Evolutionary conservation across 108 stramenopile genomes (phyloP).

Genomic region (Cyclostephanos invisitatus): DNA sequence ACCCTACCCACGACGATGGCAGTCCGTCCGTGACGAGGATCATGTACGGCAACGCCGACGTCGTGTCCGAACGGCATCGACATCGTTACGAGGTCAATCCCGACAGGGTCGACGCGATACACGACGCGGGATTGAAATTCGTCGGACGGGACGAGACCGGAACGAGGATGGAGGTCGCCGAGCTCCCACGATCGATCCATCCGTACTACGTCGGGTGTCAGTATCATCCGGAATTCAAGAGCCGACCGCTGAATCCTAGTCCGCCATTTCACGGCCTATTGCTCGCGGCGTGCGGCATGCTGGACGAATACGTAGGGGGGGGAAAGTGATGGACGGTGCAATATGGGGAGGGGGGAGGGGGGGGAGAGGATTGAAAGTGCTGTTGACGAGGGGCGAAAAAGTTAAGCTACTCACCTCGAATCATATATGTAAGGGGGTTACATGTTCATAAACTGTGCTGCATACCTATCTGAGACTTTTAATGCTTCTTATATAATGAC

Average conservation of each 20-base stretch:
- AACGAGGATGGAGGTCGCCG: conserved; percentile 97
- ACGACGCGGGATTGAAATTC: conserved; percentile 91
- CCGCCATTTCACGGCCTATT: conserved; percentile 96
- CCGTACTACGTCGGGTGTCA: conserved; percentile 98
- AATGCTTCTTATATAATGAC: no score
- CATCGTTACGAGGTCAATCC: conserved; percentile 99
- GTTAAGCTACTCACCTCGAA: background rate
- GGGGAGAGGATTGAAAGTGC: background rate
- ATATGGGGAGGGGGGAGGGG: background rate
- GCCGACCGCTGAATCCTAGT: conserved; percentile 92
- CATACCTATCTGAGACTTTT: no score
- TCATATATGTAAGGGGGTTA: background rate
- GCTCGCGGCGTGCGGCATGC: conserved; percentile 79
- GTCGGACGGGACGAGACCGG: conserved; percentile 92
- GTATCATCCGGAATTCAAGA: conserved; percentile 99
- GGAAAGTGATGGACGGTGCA: conserved; percentile 2
- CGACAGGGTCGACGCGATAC: conserved; percentile 82
- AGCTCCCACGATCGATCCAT: conserved; percentile 85
- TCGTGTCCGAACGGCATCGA: conserved; percentile 94
- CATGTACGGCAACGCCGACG: conserved; percentile 75
- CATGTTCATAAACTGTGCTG: background rate
- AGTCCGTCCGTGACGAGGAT: conserved; percentile 54
- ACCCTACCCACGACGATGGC: conserved; percentile 56
- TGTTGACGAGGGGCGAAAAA: background rate
- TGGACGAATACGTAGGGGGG: conserved; percentile 57